Base-by-base conservation (phyloP, 805 yeast species). In the Blastobotrys robertii region DNA sequence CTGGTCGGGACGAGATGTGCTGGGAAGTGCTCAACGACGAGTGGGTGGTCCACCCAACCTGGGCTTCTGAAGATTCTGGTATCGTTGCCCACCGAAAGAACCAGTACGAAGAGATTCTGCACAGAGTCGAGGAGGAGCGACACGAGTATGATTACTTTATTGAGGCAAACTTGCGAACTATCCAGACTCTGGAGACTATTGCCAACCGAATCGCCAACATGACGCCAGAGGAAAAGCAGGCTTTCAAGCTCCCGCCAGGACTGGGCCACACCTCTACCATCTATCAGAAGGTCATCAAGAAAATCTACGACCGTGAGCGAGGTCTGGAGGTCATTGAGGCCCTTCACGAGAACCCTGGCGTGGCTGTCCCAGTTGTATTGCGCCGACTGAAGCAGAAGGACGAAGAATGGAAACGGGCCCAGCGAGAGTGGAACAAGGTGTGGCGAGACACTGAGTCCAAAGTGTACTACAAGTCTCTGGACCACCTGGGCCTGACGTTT, bases 21-120 rank as follows among this genome's bases (percentile, higher is more conserved):
- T 90, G 97, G 97, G 97, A 90, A 58, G 96, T 92, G 11, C 72
- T 92, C 54, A 92, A 92, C 63, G 98, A 92, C 62, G 97, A 90
- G 64, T 92, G 97, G 97, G 97, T 92, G 30, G 96, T 97, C 5
- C 97, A 92, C 64, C 99, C 99, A 15, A 94, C 95, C n/a, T 92
- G 99, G 99, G 98, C 97, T 3, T 90, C 97, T 0, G 99, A 92
- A 62, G 99, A 92, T 62, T 84, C 96, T 9, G 99, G 98, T 0
- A 92, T 90, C 56, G 88, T 92, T 59, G 96, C 98, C n/a, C 99
- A 92, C 62, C 77, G 97, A 51, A 92, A 92, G 64, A 92, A 92
- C 60, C 98, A 92, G 66, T 92, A 90, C 60, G 99, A 92, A 64
- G 99, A 92, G 62, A 84, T 92, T 39, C 66, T 92, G 43, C 88